Evolutionary conservation across 768 basidiomycete genomes (phyloP), one percentile per base, ranked within the genome.

Genomic region (Atractiella rhizophila): DNA sequence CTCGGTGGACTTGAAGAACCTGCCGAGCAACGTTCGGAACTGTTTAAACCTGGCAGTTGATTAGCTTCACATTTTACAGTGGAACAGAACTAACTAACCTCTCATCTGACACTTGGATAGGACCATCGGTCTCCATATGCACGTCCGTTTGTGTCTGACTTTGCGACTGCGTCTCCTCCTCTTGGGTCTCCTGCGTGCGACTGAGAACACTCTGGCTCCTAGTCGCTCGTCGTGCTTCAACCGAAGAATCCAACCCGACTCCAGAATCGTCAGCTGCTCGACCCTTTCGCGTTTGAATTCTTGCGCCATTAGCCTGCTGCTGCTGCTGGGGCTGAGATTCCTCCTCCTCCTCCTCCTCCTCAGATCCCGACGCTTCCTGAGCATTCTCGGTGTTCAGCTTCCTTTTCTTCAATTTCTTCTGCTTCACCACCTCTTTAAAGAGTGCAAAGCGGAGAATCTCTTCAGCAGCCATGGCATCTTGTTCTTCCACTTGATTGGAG

Each of bases 381-480:
- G 71, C 76, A 43, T 73, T 62, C 24, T 47, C 44, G 30, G 23
- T 15, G n/a, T 16, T 48, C 48, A 20, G 31, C 35, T n/a, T 23
- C 35, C 39, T 36, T 31, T 16, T 63, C 61, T 16, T 63, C 57
- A 3, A 56, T 49, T 30, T 44, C 53, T 12, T 68, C 56, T 48
- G 55, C 59, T 10, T 54, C 61, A 18, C 55, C 59, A 4, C 47
- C 53, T 4, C 51, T 54, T 6, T 49, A 57, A 1, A 49, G 54
- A 9, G 50, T 62, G 12, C 63, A n/a, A n/a, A n/a, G n/a, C 67
- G 41, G 64, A 67, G 4, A 75, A 76, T 38, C 64, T 69, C 55
- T 80, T 78, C 45, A 82, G 66, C 63, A 78, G 83, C 55, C 79
- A 69, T 62, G 80, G 78, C 67, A 73, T 60, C 39, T 46, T 44